These are phyloP conservation scores for Pinus albicaulis DNA, from an alignment of 75 land plant genomes.

Conservation along the genomic window DNA sequence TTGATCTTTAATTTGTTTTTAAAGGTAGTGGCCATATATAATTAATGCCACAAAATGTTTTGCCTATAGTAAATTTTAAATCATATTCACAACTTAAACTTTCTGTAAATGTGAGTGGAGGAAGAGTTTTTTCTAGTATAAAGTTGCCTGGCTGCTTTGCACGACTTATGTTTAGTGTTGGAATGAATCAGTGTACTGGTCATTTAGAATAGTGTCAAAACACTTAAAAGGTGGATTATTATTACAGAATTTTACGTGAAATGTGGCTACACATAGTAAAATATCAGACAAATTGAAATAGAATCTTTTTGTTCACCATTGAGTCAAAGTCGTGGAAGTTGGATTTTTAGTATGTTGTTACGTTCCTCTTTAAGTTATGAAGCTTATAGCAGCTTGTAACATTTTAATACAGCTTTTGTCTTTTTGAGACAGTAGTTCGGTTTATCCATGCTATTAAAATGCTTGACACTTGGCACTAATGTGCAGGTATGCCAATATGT, in stretches of 20 bases:
- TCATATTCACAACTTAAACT: too few relatives aligned
- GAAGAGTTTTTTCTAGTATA: too few relatives aligned
- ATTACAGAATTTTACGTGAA: background rate
- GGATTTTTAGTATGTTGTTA: background rate
- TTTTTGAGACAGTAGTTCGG: background rate
- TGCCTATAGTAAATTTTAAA: too few relatives aligned
- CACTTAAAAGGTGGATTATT: too few relatives aligned
- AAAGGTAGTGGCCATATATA: too few relatives aligned
- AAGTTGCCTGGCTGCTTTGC: too few relatives aligned
- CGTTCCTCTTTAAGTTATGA: background rate
- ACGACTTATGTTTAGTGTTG: too few relatives aligned
- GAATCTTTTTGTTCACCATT: background rate
- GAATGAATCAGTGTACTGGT: too few relatives aligned
- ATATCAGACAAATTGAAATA: background rate
- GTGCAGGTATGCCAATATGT: constrained; percentile 90
- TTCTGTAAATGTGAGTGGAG: too few relatives aligned
- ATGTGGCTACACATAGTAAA: background rate
- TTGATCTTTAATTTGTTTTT: too few relatives aligned
- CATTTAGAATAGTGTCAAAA: too few relatives aligned
- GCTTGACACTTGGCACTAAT: background rate
- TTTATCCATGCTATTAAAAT: background rate
- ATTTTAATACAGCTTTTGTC: background rate
- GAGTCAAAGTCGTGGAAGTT: background rate
- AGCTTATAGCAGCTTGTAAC: background rate
- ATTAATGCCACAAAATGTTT: too few relatives aligned